Evolutionary conservation across 352 stramenopile genomes (phyloP).

Genomic region (Pythium aquatile): DNA sequence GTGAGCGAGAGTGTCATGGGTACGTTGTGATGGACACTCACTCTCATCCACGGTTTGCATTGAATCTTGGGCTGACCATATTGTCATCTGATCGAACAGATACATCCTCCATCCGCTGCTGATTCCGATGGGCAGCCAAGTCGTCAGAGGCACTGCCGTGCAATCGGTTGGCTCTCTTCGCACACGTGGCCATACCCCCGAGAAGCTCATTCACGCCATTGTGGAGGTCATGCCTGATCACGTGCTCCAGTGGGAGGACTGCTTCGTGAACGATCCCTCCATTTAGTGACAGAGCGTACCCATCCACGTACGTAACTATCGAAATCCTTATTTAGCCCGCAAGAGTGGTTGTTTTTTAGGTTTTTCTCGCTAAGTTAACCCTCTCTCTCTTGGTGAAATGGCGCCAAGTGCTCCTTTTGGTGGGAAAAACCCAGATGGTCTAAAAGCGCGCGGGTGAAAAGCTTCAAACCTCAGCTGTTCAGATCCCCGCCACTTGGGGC

Average conservation of each 20-base stretch:
- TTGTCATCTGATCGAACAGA: background rate
- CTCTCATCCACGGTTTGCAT: background rate
- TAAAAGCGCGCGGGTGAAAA: background rate
- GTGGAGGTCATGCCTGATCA: constrained; percentile 18
- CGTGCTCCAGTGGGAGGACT: constrained; percentile 26
- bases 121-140: constrained; percentile 11
- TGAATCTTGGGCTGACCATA: background rate
- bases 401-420: background rate
- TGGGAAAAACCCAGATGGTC: background rate
- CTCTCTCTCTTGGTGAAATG: background rate
- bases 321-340: constrained; percentile 20
- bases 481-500: constrained; percentile 7
- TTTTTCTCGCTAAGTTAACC: constrained; percentile 24
- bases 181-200: background rate
- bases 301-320: background rate
- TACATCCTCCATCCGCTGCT: constrained; percentile 24
- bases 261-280: constrained; percentile 18
- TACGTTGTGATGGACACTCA: background rate
- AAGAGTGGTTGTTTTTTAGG: constrained; percentile 2
- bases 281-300: constrained; percentile 3
- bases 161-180: constrained; percentile 17
- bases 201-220: constrained; percentile 10
- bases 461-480: constrained; percentile 11
- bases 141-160: constrained; percentile 15
- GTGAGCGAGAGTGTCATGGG: constrained; percentile 25